These are phyloP conservation scores for Rhodomyrtus psidioides DNA, from an alignment of 441 rosid genomes.

Conservation along the genomic window DNA sequence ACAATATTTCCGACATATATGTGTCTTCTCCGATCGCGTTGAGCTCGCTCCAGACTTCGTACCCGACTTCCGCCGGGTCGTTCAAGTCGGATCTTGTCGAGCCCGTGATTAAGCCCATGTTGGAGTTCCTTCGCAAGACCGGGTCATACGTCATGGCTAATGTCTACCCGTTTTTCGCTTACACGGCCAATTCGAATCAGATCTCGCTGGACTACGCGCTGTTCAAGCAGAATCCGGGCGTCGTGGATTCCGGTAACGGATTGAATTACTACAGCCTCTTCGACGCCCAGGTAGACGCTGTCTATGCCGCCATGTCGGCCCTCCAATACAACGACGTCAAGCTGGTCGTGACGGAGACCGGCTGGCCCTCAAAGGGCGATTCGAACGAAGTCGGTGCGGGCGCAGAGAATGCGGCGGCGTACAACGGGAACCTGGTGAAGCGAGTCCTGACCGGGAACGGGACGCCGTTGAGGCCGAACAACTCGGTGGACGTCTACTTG, in stretches of 20 bases:
- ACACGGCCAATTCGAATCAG: slow-evolving; percentile 42
- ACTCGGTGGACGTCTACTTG: slow-evolving; percentile 37
- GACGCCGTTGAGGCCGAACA: slow-evolving; percentile 47
- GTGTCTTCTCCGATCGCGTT: slow-evolving; percentile 76
- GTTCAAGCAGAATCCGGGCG: slow-evolving; percentile 53
- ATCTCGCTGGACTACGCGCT: slow-evolving; percentile 70
- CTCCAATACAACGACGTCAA: slow-evolving; percentile 32
- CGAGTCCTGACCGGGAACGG: slow-evolving; percentile 42
- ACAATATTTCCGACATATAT: slow-evolving; percentile 37
- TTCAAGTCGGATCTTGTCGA: slow-evolving; percentile 48
- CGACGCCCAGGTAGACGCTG: slow-evolving; percentile 88
- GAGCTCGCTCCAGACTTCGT: slow-evolving; percentile 43
- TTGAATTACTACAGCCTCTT: slow-evolving; percentile 55
- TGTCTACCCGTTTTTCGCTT: slow-evolving; percentile 81
- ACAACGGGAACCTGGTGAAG: slow-evolving; percentile 46
- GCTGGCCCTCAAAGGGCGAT: slow-evolving; percentile 66
- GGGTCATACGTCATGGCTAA: slow-evolving; percentile 72
- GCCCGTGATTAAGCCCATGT: slow-evolving; percentile 70
- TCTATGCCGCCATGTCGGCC: slow-evolving; percentile 55
- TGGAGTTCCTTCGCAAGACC: slow-evolving; percentile 45
- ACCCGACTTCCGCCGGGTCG: slow-evolving; percentile 73
- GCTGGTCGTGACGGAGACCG: slow-evolving; percentile 51
- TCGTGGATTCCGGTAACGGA: slow-evolving; percentile 70
- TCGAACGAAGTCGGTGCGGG: slow-evolving; percentile 44
- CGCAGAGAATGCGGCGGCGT: slow-evolving; percentile 43